Percentiles rank a stretch among this genome's conserved stretches.
phyloP scores from a whole-genome alignment of 2,329 filamentous ascomycete species.

The Colletotrichum noveboracense region DNA sequence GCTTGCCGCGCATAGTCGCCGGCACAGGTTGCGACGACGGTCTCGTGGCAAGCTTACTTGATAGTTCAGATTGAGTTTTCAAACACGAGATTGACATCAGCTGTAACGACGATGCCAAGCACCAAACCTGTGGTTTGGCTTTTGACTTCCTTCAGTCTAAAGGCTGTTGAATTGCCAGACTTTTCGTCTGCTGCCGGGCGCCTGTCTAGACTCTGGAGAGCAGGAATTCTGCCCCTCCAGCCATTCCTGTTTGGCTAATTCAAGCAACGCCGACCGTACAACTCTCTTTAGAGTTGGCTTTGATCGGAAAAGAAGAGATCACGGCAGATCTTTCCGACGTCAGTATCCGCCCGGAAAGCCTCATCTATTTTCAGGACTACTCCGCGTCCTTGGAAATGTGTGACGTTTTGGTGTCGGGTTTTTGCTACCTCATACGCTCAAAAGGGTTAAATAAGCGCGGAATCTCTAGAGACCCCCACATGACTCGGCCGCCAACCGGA shows the following conservation, averaged over 20 bases:
- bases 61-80: neutral
- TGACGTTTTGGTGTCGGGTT: neutral
- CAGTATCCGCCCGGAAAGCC: neutral
- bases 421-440: neutral
- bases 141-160: neutral
- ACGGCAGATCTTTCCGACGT: neutral
- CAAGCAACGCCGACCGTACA: neutral
- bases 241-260: neutral
- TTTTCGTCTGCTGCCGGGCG: neutral
- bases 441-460: neutral
- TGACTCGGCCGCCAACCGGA: conserved; percentile 1
- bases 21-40: neutral
- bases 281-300: neutral
- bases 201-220: neutral
- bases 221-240: neutral
- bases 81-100: neutral
- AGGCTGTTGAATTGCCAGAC: neutral
- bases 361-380: neutral
- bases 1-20: neutral
- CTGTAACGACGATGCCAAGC: neutral
- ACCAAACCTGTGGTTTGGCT: neutral
- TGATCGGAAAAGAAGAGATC: neutral
- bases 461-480: neutral
- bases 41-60: neutral
- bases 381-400: neutral